Evolutionary conservation across 2,329 filamentous ascomycete species (phyloP).

Genomic region (Claviceps maximensis): DNA sequence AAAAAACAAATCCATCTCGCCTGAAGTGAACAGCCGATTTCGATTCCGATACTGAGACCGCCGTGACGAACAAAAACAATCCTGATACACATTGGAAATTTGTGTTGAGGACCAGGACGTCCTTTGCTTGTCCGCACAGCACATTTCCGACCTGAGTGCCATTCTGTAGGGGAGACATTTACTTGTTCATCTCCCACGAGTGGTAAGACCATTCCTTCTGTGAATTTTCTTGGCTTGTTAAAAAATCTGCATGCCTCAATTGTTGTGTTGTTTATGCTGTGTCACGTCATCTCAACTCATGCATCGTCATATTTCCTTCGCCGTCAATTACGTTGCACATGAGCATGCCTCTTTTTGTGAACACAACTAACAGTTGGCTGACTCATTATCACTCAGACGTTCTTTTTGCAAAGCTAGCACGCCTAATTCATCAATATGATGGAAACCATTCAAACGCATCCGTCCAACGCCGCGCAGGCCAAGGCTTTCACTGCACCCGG

Average conservation of each 20-base stretch:
- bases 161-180: slow-evolving; percentile 77
- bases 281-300: background rate
- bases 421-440: slow-evolving; percentile 36
- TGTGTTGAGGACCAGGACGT: slow-evolving; percentile 10
- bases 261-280: background rate
- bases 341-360: background rate
- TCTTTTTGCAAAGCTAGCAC: slow-evolving; percentile 7
- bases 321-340: too few species aligned
- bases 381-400: slow-evolving; percentile 17
- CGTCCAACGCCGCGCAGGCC: slow-evolving; percentile 80
- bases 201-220: slow-evolving; percentile 35
- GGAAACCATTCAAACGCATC: slow-evolving; percentile 86
- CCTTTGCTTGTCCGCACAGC: slow-evolving; percentile 10
- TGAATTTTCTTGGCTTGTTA: background rate
- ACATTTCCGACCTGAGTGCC: slow-evolving; percentile 19
- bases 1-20: slow-evolving; percentile 12
- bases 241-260: background rate
- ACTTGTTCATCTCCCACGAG: slow-evolving; percentile 89
- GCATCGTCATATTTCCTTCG: too few species aligned
- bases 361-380: slow-evolving; percentile 11
- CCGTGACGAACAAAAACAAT: background rate
- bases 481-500: slow-evolving; percentile 90
- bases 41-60: slow-evolving; percentile 6
- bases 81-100: background rate
- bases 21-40: slow-evolving; percentile 17